phyloP scores from a whole-genome alignment of 1,284 basidiomycete genomes.

The Cryptococcus jaspeensis region DNA sequence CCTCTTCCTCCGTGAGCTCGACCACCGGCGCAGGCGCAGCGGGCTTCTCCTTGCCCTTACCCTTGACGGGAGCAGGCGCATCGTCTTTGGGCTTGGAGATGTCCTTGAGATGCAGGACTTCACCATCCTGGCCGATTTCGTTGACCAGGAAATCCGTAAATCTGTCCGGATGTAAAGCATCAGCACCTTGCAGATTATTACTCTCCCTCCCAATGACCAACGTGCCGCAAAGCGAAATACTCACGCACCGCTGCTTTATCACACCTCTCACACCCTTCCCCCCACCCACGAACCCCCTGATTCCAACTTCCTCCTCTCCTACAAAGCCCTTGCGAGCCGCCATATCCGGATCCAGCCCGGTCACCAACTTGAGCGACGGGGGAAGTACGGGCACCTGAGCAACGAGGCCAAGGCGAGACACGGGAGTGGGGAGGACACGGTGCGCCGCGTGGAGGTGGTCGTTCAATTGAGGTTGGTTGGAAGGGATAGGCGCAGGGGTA shows the following conservation, averaged over 20 bases:
- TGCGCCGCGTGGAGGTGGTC: conserved; percentile 15
- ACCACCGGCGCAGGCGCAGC: background rate
- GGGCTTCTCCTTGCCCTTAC: conserved; percentile 8
- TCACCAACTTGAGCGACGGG: conserved; percentile 36
- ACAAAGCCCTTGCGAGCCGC: conserved; percentile 50
- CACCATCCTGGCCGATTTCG: conserved; percentile 76
- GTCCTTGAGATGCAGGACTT: conserved; percentile 74
- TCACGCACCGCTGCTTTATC: conserved; percentile 83
- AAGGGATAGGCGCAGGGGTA: background rate
- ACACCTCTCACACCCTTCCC: conserved; percentile 75
- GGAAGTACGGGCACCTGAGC: conserved; percentile 37
- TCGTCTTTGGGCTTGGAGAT: conserved; percentile 65
- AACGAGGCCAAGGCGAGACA: conserved; percentile 41
- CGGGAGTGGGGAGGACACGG: conserved; percentile 19
- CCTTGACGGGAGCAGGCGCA: conserved; percentile 17
- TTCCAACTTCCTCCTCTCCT: conserved; percentile 81
- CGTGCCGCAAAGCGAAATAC: background rate
- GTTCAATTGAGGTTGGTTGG: conserved; percentile 1
- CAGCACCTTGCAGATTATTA: conserved; percentile 2
- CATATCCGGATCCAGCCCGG: conserved; percentile 34
- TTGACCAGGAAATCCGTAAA: conserved; percentile 93
- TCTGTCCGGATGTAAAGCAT: conserved; percentile 53
- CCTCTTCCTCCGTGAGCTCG: conserved; percentile 1
- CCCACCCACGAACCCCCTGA: conserved; percentile 78
- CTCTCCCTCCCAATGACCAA: background rate